Evolutionary conservation across 805 yeast genomes (phyloP).

Genomic region (Yarrowia osloensis): DNA sequence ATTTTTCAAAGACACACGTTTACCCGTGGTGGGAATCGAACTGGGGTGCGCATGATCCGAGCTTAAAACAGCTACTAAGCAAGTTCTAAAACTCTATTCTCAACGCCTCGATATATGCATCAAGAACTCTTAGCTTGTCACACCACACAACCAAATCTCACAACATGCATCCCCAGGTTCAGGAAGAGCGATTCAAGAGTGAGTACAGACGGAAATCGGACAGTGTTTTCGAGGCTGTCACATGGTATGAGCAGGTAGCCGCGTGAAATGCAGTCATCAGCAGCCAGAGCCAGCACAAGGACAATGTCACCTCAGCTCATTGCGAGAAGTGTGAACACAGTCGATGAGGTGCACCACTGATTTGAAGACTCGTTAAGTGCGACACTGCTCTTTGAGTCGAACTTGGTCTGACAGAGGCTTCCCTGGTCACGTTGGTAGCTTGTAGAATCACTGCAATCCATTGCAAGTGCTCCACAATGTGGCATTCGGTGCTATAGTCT

Average conservation of each 20-base stretch:
- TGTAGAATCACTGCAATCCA: too few relatives aligned
- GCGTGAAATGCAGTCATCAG: too few relatives aligned
- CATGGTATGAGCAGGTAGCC: neutral
- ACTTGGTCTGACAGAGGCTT: too few relatives aligned
- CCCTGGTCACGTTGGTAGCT: too few relatives aligned
- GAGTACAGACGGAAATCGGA: neutral
- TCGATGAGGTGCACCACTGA: too few relatives aligned
- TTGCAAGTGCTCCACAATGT: too few relatives aligned
- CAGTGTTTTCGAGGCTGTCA: neutral
- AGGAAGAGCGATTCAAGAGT: conserved; percentile 46
- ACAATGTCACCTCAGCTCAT: neutral
- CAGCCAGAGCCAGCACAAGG: too few relatives aligned
- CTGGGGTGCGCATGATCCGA: neutral
- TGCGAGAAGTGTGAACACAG: too few relatives aligned
- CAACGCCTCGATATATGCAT: conserved; percentile 17
- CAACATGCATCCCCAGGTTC: conserved; percentile 57
- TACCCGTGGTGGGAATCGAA: neutral
- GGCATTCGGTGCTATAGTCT: too few relatives aligned
- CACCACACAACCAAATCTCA: conserved; percentile 15
- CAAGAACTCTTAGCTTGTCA: conserved; percentile 8
- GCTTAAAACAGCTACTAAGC: neutral
- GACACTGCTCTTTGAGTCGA: too few relatives aligned
- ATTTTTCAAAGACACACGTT: neutral
- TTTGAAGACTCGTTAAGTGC: too few relatives aligned
- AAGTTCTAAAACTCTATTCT: neutral